Evolutionary conservation across 2,329 filamentous ascomycete genomes (phyloP).

Genomic region (Fusarium torulosum): DNA sequence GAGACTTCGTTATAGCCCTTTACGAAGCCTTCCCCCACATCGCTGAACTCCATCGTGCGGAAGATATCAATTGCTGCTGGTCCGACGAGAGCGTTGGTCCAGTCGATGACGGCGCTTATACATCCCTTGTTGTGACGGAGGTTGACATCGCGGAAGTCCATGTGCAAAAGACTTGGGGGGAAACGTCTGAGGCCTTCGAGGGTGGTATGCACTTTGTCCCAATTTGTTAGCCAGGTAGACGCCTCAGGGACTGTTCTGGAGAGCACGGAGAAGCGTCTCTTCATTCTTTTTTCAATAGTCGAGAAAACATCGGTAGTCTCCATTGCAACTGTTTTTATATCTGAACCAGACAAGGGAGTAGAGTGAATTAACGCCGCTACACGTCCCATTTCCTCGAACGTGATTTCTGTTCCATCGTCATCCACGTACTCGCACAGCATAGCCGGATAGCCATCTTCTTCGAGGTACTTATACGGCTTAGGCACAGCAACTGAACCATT

Average conservation of each 20-base stretch:
- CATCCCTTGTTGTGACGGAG: neutral
- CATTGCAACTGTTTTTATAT: neutral
- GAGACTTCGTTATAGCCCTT: rapidly evolving
- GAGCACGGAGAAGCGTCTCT: constrained; percentile 4
- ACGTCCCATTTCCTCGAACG: constrained; percentile 9
- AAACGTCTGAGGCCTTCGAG: constrained; percentile 1
- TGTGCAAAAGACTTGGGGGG: constrained; percentile 5
- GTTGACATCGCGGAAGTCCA: constrained; percentile 29
- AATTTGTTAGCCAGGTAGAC: constrained; percentile 1
- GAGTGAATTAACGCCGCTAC: constrained; percentile 19
- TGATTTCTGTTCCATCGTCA: constrained; percentile 3
- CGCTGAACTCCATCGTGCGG: constrained; percentile 14
- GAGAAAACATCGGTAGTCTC: neutral
- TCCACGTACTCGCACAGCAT: constrained; percentile 26
- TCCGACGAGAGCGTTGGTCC: constrained; percentile 19
- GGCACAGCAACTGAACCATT: neutral
- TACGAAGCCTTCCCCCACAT: neutral
- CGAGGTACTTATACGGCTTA: constrained; percentile 1
- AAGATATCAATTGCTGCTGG: constrained; percentile 17
- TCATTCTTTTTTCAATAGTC: constrained; percentile 12
- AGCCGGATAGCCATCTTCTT: constrained; percentile 3
- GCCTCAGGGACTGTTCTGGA: neutral
- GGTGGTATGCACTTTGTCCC: neutral
- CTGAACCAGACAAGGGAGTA: rapidly evolving
- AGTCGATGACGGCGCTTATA: constrained; percentile 21